phyloP scores from a whole-genome alignment of 2,329 filamentous ascomycete species.

The Colletotrichum spaethianum region DNA sequence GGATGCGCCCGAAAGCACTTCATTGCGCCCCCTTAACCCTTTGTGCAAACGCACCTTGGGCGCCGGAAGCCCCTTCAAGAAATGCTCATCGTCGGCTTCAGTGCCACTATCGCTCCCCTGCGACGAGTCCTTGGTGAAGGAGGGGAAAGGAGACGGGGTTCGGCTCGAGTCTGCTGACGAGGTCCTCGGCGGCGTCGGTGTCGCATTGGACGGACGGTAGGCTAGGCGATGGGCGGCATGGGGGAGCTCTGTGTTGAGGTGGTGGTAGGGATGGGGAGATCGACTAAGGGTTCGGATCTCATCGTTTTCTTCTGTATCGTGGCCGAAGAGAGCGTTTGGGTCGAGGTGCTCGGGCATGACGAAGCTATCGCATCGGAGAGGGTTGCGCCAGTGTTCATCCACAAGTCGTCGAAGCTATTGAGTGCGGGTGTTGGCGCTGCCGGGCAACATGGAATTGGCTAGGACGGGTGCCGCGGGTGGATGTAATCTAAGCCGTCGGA shows the following conservation, averaged over 20 bases:
- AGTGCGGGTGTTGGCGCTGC: constrained; percentile 5
- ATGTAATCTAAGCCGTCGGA: not conserved
- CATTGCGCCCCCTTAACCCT: constrained; percentile 77
- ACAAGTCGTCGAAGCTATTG: constrained; percentile 9
- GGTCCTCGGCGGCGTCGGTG: constrained; percentile 31
- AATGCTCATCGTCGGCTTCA: constrained; percentile 94
- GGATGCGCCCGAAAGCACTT: constrained; percentile 66
- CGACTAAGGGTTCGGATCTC: constrained; percentile 67
- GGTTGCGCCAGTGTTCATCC: constrained; percentile 26
- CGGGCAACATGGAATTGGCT: constrained; percentile 24
- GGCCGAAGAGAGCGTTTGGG: constrained; percentile 51
- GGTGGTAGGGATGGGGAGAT: constrained; percentile 79
- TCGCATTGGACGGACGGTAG: constrained; percentile 42
- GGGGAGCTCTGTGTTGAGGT: constrained; percentile 69
- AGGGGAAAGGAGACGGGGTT: constrained; percentile 45
- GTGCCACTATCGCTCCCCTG: constrained; percentile 90
- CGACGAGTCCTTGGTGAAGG: constrained; percentile 66
- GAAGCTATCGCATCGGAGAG: constrained; percentile 47
- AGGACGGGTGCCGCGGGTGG: constrained; percentile 2
- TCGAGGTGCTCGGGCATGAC: constrained; percentile 64
- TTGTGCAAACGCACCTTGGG: constrained; percentile 82
- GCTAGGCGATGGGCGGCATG: constrained; percentile 60
- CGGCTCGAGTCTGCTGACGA: constrained; percentile 44
- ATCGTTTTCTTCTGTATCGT: constrained; percentile 54
- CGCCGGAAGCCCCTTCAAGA: constrained; percentile 87